Evolutionary conservation across 768 basidiomycete species (phyloP).

Genomic region (Pisolithus sp.): DNA sequence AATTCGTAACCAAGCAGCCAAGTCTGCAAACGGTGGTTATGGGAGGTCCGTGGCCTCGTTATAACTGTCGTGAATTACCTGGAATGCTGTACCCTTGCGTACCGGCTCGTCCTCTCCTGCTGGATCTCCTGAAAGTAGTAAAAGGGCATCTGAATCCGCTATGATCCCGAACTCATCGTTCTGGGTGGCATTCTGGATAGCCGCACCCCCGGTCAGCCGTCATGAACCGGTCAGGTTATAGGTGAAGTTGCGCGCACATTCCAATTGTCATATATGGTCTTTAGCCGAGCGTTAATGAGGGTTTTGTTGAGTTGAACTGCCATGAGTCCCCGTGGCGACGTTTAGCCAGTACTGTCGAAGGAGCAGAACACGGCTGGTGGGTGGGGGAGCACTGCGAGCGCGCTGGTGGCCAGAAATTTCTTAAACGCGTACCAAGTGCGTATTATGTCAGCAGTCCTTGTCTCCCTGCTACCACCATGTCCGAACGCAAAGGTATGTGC

Average conservation of each 20-base stretch:
- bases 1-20: slow-evolving; percentile 98
- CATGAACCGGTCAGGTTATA: slow-evolving; percentile 9
- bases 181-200: slow-evolving; percentile 50
- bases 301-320: slow-evolving; percentile 66
- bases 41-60: background rate
- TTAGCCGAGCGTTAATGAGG: slow-evolving; percentile 49
- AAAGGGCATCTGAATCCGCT: slow-evolving; percentile 60
- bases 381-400: slow-evolving; percentile 14
- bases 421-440: slow-evolving; percentile 19
- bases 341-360: slow-evolving; percentile 8
- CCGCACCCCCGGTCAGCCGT: slow-evolving; percentile 2
- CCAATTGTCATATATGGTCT: slow-evolving; percentile 57
- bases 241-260: slow-evolving; percentile 35
- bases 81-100: slow-evolving; percentile 85
- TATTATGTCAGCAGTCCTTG: slow-evolving; percentile 25
- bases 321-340: slow-evolving; percentile 34
- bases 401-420: slow-evolving; percentile 26
- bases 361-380: slow-evolving; percentile 12
- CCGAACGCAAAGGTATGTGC: slow-evolving; percentile 70
- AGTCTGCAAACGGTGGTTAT: slow-evolving; percentile 47
- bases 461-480: slow-evolving; percentile 34
- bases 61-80: slow-evolving; percentile 45
- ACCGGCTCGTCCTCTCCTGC: slow-evolving; percentile 85
- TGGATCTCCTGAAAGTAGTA: slow-evolving; percentile 72
- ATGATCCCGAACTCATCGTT: slow-evolving; percentile 69